Percentiles rank a stretch among this genome's conserved stretches.
Conservation (phyloP, 768 basidiomycete species). For the Gymnopilus dilepis region DNA sequence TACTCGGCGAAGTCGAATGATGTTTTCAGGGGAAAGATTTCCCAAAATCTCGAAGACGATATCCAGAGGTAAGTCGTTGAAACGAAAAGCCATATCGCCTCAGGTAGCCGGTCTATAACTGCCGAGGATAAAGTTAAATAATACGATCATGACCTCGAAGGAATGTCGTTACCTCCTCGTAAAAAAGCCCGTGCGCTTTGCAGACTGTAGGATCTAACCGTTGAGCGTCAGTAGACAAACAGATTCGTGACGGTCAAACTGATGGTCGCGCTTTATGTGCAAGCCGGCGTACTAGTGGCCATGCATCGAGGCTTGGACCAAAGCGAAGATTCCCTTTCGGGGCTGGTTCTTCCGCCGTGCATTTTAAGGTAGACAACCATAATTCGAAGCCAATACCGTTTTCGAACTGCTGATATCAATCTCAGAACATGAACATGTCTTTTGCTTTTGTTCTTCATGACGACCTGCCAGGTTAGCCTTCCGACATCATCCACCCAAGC, state of each 20-base stretch:
- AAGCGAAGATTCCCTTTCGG: slow-evolving; percentile 13
- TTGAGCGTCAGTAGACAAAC: neutral
- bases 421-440: slow-evolving; percentile 8
- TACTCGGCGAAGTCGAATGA: slow-evolving; percentile 27
- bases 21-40: slow-evolving; percentile 20
- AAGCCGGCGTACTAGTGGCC: slow-evolving; percentile 9
- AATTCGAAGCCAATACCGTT: neutral
- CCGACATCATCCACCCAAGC: slow-evolving; percentile 4
- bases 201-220: neutral
- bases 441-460: slow-evolving; percentile 15
- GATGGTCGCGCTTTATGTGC: slow-evolving; percentile 12
- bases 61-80: slow-evolving; percentile 24
- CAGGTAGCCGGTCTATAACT: too few relatives aligned
- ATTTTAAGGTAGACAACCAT: slow-evolving; percentile 10
- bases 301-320: slow-evolving; percentile 16
- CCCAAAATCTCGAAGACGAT: slow-evolving; percentile 30
- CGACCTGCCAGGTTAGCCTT: neutral
- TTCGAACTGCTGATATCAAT: slow-evolving; percentile 15
- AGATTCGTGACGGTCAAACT: neutral
- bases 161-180: neutral
- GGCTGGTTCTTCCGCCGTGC: slow-evolving; percentile 2
- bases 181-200: neutral
- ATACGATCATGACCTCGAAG: neutral
- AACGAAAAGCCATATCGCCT: neutral
- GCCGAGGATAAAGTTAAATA: neutral